Conservation (phyloP, 345 rosid species). For the Clarkia xantiana region DNA sequence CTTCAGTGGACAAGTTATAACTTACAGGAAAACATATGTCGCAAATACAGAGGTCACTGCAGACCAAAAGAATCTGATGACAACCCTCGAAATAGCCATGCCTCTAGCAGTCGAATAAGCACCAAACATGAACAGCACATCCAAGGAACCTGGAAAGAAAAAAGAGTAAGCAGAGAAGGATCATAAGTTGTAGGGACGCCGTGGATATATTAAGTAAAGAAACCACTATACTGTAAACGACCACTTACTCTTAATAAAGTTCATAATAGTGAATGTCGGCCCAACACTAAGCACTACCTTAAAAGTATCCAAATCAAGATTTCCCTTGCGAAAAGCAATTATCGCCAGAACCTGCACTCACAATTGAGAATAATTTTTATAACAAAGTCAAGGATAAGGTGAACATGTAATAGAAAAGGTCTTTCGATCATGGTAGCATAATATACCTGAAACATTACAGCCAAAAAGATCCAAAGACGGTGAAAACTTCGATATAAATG, state of each 20-base stretch:
- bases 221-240: slow-evolving; percentile 1
- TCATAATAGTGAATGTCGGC: slow-evolving; percentile 81
- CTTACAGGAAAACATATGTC: slow-evolving; percentile 71
- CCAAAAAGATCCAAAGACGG: slow-evolving; percentile 92
- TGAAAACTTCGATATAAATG: slow-evolving; percentile 91
- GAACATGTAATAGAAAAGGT: too few relatives aligned
- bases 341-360: slow-evolving; percentile 57
- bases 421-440: slow-evolving; percentile 5
- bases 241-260: slow-evolving; percentile 63
- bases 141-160: slow-evolving; percentile 47
- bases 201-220: background rate
- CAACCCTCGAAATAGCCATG: slow-evolving; percentile 92
- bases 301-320: slow-evolving; percentile 45
- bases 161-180: background rate
- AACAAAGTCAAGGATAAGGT: slow-evolving; percentile 3
- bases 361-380: slow-evolving; percentile 5
- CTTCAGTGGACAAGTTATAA: slow-evolving; percentile 8
- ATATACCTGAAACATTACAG: slow-evolving; percentile 82
- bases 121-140: slow-evolving; percentile 84
- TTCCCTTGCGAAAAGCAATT: slow-evolving; percentile 63
- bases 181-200: background rate
- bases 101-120: slow-evolving; percentile 86
- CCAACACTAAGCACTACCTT: slow-evolving; percentile 76
- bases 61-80: slow-evolving; percentile 83
- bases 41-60: slow-evolving; percentile 55